phyloP scores from a whole-genome alignment of 179 eudicot species.

The Beta macrorhiza region DNA sequence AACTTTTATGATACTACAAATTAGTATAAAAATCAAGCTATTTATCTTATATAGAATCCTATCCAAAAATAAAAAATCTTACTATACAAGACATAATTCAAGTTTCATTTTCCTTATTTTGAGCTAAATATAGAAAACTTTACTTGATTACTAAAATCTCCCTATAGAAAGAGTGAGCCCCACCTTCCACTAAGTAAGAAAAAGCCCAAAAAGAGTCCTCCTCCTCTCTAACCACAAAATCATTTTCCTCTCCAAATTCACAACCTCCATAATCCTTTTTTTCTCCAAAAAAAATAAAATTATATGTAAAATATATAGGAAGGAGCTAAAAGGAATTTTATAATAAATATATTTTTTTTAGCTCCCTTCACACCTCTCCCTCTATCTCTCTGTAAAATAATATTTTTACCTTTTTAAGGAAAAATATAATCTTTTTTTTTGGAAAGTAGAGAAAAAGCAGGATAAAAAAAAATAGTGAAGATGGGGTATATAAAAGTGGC shows the following conservation, averaged over 20 bases:
- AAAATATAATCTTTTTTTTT: neutral
- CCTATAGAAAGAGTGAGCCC: neutral
- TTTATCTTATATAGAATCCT: too few relatives aligned
- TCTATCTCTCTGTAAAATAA: neutral
- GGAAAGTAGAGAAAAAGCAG: neutral
- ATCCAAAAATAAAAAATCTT: too few relatives aligned
- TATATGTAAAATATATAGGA: neutral
- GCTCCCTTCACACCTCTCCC: neutral
- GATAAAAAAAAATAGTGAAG: neutral
- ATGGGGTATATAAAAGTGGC: constrained; percentile 36
- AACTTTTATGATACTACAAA: too few relatives aligned
- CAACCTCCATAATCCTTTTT: neutral
- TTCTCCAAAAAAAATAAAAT: neutral
- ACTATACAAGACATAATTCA: too few relatives aligned
- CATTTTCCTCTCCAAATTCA: neutral
- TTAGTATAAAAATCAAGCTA: too few relatives aligned
- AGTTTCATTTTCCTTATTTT: neutral
- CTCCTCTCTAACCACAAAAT: neutral
- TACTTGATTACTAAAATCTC: neutral
- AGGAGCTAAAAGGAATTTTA: neutral
- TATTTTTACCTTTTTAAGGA: neutral
- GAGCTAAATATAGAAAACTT: neutral
- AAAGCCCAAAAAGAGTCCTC: neutral
- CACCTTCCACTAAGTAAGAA: neutral
- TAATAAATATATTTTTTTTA: neutral